Base-by-base conservation (phyloP, 495 filamentous ascomycete species). In the Talaromyces proteolyticus region DNA sequence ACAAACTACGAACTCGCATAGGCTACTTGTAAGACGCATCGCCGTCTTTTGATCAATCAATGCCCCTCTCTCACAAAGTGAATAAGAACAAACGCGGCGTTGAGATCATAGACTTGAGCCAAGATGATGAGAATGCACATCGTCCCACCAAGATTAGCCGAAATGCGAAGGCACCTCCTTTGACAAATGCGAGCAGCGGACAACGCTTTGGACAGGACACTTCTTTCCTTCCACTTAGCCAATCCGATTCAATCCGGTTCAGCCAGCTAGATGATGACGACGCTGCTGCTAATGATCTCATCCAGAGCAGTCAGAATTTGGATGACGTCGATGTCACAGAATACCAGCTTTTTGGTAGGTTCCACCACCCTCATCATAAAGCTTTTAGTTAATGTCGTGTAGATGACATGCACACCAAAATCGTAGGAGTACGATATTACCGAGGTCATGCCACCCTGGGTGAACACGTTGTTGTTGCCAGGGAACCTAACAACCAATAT, bases 391-490 rank as follows among this genome's bases (percentile, higher is more conserved):
- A 37, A n/a, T 44, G 24, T 10, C 18, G 16, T 16, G 21, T 55
- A 81, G 61, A 67, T 47, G 41, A 60, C 42, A 10, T 62, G 60
- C 66, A 78, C 6, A 76, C 72, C 11, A 91, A 91, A 53, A 85
- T 93, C 42, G 91, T 95, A 0, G 91, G 91, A 4, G 74, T 89
- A 11, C 76, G 84, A 44, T 95, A 82, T 62, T 96, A 96, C 64
- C 69, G 60, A 21, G 89, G 89, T 4, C 59, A 79, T 50, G 88
- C 87, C 3, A 88, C 78, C 3, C 44, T 73, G 4, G 86, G 87
- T 12, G 91, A 96, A 60, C 74, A 80, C 50, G 85, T 93, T 1
- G 53, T 88, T 22, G 59, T 87, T 45, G 68, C 63, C 24, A 71
- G 91, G 53, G 86, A 95, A 50, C 85, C 88, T 2, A 49, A 57